Conservation (phyloP, 2,329 filamentous ascomycete genomes). For the Penicillium thymicola region DNA sequence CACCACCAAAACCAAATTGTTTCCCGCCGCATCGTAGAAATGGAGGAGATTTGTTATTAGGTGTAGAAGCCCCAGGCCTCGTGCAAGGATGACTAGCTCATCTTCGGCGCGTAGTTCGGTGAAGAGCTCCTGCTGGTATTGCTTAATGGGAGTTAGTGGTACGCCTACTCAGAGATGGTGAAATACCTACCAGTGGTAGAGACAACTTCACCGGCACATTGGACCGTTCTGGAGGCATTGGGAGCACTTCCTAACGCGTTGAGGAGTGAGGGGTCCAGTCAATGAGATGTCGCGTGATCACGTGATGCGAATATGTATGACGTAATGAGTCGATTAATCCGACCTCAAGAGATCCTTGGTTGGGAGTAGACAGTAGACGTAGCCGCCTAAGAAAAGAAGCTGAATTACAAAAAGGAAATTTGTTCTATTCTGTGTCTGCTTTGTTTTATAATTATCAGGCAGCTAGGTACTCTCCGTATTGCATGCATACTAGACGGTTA, state of each 20-base stretch:
- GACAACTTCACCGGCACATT: conserved; percentile 60
- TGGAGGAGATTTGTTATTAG: conserved; percentile 95
- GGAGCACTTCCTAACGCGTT: conserved; percentile 29
- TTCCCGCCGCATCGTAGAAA: conserved; percentile 92
- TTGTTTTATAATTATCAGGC: background rate
- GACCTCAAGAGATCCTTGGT: background rate
- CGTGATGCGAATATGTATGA: conserved; percentile 15
- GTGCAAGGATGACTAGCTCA: conserved; percentile 87
- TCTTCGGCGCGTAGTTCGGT: conserved; percentile 85
- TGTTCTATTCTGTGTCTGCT: background rate
- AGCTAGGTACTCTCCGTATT: background rate
- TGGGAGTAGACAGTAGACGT: background rate
- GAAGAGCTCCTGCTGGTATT: conserved; percentile 95
- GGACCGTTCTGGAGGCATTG: conserved; percentile 43
- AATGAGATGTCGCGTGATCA: conserved; percentile 12
- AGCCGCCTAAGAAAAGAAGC: background rate
- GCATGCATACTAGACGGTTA: background rate
- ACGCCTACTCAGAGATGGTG: background rate
- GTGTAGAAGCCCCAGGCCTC: conserved; percentile 85
- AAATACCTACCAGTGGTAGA: conserved; percentile 52
- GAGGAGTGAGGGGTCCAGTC: background rate
- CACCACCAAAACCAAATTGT: conserved; percentile 84
- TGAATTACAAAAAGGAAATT: too few relatives aligned
- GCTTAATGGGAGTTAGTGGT: conserved; percentile 37
- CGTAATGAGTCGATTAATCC: conserved; percentile 7